A percentile compares a stretch with the other conserved stretches of the same genome.
These are phyloP conservation scores for Bjerkandera adusta DNA, from an alignment of 1,284 basidiomycete species.

Conservation along the genomic window DNA sequence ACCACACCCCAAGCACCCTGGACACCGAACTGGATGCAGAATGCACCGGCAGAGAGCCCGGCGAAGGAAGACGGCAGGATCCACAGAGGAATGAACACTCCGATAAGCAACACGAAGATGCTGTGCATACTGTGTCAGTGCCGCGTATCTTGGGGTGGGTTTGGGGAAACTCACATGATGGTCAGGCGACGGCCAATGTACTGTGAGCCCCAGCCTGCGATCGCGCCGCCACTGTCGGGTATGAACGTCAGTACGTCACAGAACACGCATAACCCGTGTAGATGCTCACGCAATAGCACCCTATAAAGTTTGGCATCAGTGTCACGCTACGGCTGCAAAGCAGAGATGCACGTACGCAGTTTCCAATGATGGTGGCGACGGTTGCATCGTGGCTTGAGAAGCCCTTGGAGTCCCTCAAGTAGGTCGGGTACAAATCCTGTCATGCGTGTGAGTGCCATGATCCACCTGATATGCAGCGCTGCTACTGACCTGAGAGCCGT, in stretches of 20 bases:
- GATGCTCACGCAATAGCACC: slow-evolving; percentile 67
- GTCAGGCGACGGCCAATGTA: slow-evolving; percentile 87
- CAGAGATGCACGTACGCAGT: slow-evolving; percentile 52
- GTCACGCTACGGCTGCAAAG: slow-evolving; percentile 5
- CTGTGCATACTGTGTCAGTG: slow-evolving; percentile 26
- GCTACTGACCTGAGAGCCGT: slow-evolving; percentile 81
- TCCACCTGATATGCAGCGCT: slow-evolving; percentile 16
- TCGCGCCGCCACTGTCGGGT: slow-evolving; percentile 60
- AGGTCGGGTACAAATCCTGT: slow-evolving; percentile 78
- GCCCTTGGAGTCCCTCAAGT: slow-evolving; percentile 62
- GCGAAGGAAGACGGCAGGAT: slow-evolving; percentile 72
- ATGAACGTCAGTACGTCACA: no score
- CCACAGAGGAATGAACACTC: slow-evolving; percentile 82
- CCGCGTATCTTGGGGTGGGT: slow-evolving; percentile 10
- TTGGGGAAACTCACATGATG: slow-evolving; percentile 56
- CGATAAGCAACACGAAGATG: slow-evolving; percentile 55
- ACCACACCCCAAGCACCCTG: slow-evolving; percentile 84
- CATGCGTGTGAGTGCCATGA: no score
- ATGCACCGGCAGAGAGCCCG: slow-evolving; percentile 73
- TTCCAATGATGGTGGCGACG: slow-evolving; percentile 89
- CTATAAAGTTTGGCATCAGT: slow-evolving; percentile 41
- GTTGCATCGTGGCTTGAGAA: slow-evolving; percentile 64
- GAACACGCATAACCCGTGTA: neutral
- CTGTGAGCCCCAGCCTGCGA: slow-evolving; percentile 82
- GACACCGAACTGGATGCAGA: slow-evolving; percentile 84